Base-by-base conservation (phyloP, 1,284 basidiomycete species). In the Naganishia sp. region DNA sequence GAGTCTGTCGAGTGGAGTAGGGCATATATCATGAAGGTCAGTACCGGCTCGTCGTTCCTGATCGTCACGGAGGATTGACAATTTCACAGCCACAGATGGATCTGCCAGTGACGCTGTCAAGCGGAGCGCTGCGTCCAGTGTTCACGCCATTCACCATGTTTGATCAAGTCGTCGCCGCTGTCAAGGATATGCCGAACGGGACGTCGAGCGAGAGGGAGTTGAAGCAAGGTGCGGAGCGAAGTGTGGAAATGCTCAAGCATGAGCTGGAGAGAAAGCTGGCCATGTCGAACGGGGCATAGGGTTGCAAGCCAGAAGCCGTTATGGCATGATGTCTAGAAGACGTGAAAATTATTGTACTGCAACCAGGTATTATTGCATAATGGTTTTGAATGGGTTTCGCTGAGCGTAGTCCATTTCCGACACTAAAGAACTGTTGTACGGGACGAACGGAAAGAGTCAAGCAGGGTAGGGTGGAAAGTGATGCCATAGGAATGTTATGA, bases 1-100 rank as follows among this genome's bases (percentile, higher is more conserved):
- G 85, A 87, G 66, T 92, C 92, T 4, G 81, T 94, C 46, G 86
- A 87, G 68, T 85, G 90, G 75, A 85, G 87, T 18, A 76, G 89
- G 47, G 83, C 85, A 43, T 79, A 94, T 68, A 82, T 94, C 54
- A 83, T 84, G 70, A 86, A 87, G 82, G 90, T 90, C 73, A 72
- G 83, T 76, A 23, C 42, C 35, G 35, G 2, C 13, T 39, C 13
- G 35, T 39, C 35, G 35, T 39, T 39, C 35, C 35, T 39, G 13
- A 13, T 39, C 35, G 4, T 10, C 7, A 13, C 13, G 10, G 13
- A 39, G 35, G 7, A 39, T 39, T 39, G 7, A 39, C 35, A 13
- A 39, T 9, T 39, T 2, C 7, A 13, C 35, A 39, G 35, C 2
- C 7, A 39, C 35, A 39, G 35, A 39, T 13, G 35, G 51, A 57